Percentiles rank a stretch among this genome's conserved stretches.
These are phyloP conservation scores for Cladophialophora bantiana DNA, from an alignment of 2,329 filamentous ascomycete species.

Conservation along the genomic window DNA sequence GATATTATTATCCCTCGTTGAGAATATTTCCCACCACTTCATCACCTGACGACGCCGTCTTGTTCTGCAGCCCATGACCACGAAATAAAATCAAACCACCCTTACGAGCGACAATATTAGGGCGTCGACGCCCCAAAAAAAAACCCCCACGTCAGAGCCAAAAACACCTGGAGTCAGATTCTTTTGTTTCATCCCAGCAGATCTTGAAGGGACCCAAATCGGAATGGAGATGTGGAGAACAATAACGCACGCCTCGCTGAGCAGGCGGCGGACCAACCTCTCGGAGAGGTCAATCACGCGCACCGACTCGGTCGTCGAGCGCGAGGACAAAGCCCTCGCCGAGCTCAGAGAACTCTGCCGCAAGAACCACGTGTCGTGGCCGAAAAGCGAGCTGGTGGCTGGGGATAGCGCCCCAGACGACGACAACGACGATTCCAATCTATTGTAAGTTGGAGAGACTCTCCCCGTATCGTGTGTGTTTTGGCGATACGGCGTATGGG, in stretches of 20 bases:
- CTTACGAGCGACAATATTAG: too few species aligned
- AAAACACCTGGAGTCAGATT: too few species aligned
- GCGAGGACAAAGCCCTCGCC: constrained; percentile 18
- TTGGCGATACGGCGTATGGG: too few species aligned
- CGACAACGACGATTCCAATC: constrained; percentile 21
- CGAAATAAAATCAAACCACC: too few species aligned
- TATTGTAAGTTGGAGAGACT: constrained; percentile 7
- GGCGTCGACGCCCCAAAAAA: too few species aligned
- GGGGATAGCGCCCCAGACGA: background rate
- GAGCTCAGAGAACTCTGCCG: constrained; percentile 21
- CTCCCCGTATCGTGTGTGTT: background rate
- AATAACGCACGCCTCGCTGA: background rate
- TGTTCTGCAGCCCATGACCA: too few species aligned
- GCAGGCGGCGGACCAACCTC: background rate
- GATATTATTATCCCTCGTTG: background rate
- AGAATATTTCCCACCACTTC: background rate
- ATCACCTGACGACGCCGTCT: too few species aligned
- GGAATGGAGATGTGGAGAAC: background rate
- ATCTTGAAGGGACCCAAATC: background rate
- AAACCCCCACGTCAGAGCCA: too few species aligned
- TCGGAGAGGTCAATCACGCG: constrained; percentile 5
- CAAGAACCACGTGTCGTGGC: constrained; percentile 21
- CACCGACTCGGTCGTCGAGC: constrained; percentile 15
- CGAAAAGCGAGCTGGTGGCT: constrained; percentile 14
- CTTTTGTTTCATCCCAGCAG: too few species aligned